phyloP scores from a whole-genome alignment of 345 rosid genomes.

The Psidium friedrichsthalianum region DNA sequence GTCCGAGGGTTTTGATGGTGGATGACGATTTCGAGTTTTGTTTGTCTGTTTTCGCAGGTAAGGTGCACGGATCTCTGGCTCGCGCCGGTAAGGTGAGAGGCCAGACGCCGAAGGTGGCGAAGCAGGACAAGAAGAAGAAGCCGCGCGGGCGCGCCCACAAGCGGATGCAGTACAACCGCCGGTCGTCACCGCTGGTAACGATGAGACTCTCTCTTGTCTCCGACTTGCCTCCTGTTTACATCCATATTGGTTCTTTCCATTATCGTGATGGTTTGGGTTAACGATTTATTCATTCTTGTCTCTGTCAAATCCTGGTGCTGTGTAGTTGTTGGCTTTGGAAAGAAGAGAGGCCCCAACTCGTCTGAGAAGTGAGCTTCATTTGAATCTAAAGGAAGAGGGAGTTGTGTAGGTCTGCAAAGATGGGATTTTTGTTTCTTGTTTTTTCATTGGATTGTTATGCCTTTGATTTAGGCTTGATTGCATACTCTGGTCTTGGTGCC shows the following conservation, averaged over 20 bases:
- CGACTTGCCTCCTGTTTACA: neutral
- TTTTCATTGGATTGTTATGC: neutral
- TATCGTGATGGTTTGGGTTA: neutral
- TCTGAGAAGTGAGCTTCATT: constrained; percentile 59
- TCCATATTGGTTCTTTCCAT: neutral
- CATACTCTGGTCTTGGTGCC: neutral
- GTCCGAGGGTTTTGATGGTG: neutral
- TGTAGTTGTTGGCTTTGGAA: constrained; percentile 87
- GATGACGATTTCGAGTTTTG: neutral
- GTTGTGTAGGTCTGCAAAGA: neutral
- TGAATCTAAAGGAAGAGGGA: neutral
- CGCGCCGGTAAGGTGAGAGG: constrained; percentile 88
- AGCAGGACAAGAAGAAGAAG: constrained; percentile 81
- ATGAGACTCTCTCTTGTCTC: neutral
- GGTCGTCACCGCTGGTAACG: constrained; percentile 75
- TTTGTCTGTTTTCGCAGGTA: constrained; percentile 25
- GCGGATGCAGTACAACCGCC: constrained; percentile 81
- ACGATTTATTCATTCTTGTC: neutral
- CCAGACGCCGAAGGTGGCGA: constrained; percentile 76
- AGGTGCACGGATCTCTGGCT: constrained; percentile 82
- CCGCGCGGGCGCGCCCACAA: constrained; percentile 80
- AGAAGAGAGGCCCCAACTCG: constrained; percentile 95
- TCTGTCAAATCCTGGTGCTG: neutral
- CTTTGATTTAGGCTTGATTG: neutral
- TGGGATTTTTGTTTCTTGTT: neutral